These are phyloP conservation scores for Postia placenta DNA, from an alignment of 768 basidiomycete genomes.

Conservation along the genomic window DNA sequence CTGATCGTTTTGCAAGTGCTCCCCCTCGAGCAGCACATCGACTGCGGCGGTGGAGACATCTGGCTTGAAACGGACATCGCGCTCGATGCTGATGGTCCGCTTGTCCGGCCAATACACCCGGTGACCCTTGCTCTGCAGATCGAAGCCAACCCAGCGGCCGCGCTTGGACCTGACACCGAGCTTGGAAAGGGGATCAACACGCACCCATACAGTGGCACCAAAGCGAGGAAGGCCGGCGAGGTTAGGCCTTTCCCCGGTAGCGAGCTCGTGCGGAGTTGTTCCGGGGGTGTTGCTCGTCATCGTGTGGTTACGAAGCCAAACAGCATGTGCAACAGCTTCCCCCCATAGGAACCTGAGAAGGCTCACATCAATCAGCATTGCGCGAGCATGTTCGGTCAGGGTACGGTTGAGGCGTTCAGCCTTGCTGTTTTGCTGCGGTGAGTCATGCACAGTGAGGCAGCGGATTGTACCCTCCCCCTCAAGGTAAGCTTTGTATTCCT, in stretches of 20 bases:
- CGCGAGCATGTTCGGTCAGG: constrained; percentile 9
- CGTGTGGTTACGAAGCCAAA: constrained; percentile 15
- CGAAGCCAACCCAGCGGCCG: constrained; percentile 18
- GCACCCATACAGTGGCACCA: constrained; percentile 10
- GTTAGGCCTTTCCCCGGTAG: constrained; percentile 19
- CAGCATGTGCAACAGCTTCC: constrained; percentile 13
- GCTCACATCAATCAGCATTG: constrained; percentile 13
- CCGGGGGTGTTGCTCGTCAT: constrained; percentile 9
- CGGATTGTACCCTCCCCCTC: constrained; percentile 10
- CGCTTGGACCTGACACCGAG: constrained; percentile 9
- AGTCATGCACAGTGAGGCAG: constrained; percentile 16
- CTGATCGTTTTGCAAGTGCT: too few species aligned
- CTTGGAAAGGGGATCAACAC: constrained; percentile 9
- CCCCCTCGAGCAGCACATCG: too few species aligned
- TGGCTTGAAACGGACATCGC: too few species aligned
- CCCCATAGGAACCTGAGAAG: constrained; percentile 19
- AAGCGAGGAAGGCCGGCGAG: constrained; percentile 19
- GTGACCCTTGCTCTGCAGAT: constrained; percentile 17
- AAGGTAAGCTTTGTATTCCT: constrained; percentile 6
- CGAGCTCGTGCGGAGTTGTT: constrained; percentile 19
- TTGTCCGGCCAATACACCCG: too few species aligned
- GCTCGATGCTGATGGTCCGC: too few species aligned
- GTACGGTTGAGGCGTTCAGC: constrained; percentile 22
- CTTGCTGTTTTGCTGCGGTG: constrained; percentile 17
- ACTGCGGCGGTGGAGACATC: too few species aligned